These are phyloP conservation scores for Pseudomicrostroma phylloplanum DNA, from an alignment of 1,284 basidiomycete species.

Conservation along the genomic window DNA sequence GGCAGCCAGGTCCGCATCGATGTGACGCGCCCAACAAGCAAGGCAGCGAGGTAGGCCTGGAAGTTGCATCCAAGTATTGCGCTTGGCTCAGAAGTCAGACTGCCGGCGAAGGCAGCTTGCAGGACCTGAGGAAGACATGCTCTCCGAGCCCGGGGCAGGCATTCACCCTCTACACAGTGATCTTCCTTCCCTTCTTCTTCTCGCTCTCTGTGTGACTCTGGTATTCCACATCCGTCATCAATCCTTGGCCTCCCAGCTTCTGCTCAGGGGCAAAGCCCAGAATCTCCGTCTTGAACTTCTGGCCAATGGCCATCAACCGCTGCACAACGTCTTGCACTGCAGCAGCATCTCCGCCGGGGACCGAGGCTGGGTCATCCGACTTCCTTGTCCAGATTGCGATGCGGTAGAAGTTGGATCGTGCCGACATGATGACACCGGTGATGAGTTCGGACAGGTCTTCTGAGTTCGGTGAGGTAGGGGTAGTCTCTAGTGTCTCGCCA, in stretches of 20 bases:
- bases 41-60: no score
- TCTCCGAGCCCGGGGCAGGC: no score
- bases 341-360: constrained; percentile 18
- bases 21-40: no score
- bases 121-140: no score
- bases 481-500: constrained; percentile 47
- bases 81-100: no score
- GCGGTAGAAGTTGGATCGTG: constrained; percentile 90
- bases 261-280: constrained; percentile 70
- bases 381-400: constrained; percentile 90
- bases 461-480: constrained; percentile 19
- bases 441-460: constrained; percentile 38
- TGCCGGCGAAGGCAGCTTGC: no score
- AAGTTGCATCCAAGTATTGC: no score
- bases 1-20: no score
- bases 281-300: constrained; percentile 84
- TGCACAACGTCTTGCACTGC: constrained; percentile 59
- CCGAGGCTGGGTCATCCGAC: constrained; percentile 37
- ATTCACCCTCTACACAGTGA: constrained; percentile 52
- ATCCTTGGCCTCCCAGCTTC: constrained; percentile 59
- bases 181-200: constrained; percentile 80
- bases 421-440: constrained; percentile 78
- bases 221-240: constrained; percentile 46
- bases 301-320: constrained; percentile 67
- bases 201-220: constrained; percentile 57